Evolutionary conservation across 257 asterid genomes (phyloP).

Genomic region (Henckelia pumila): DNA sequence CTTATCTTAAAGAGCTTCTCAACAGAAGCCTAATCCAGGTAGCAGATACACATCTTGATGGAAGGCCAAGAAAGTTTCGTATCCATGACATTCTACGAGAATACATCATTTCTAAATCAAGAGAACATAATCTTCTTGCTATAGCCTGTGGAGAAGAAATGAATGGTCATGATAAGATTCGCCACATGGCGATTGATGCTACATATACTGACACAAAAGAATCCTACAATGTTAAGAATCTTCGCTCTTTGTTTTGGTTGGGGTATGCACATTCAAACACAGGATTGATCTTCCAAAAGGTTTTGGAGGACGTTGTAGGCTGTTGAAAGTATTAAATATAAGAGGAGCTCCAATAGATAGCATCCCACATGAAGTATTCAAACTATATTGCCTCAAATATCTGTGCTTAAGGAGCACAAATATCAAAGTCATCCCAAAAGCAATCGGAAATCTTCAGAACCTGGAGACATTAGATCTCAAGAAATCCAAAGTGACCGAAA

Average conservation of each 20-base stretch:
- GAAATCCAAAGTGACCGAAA: background rate
- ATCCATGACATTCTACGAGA: too few relatives aligned
- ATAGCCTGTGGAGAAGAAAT: background rate
- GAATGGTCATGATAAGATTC: background rate
- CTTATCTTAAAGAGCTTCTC: slow-evolving; percentile 28
- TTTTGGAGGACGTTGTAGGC: too few relatives aligned
- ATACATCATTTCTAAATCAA: slow-evolving; percentile 8
- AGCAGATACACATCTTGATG: background rate
- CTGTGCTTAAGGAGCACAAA: too few relatives aligned
- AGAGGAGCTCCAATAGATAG: too few relatives aligned
- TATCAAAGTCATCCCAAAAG: too few relatives aligned
- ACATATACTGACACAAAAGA: background rate
- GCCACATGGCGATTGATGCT: too few relatives aligned
- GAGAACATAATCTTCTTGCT: slow-evolving; percentile 16
- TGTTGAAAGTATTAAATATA: too few relatives aligned
- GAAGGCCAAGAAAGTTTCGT: slow-evolving; percentile 22
- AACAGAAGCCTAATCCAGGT: slow-evolving; percentile 38
- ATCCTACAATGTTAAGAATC: background rate
- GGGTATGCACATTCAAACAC: background rate
- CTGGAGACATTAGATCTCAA: slow-evolving; percentile 20
- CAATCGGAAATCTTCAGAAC: slow-evolving; percentile 20
- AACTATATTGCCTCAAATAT: too few relatives aligned
- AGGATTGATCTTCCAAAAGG: background rate
- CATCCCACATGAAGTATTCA: too few relatives aligned
- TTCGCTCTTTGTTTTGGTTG: slow-evolving; percentile 26